Conservation (phyloP, 148 eudicot genomes). For the Rhododendron ovatum region DNA sequence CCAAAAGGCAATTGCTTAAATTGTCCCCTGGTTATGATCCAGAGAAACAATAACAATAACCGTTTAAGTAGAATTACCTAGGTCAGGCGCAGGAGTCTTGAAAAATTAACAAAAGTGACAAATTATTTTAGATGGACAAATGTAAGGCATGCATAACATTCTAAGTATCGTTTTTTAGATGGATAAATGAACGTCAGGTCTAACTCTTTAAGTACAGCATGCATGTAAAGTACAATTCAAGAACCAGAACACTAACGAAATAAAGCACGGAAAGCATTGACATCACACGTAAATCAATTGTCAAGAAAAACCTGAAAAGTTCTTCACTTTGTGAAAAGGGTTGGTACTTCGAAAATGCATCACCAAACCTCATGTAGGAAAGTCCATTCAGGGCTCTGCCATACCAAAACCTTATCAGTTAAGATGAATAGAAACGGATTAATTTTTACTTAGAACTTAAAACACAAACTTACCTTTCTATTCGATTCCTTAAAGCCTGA, state of each 20-base stretch:
- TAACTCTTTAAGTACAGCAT: background rate
- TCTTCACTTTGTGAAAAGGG: slow-evolving; percentile 67
- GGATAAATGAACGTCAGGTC: background rate
- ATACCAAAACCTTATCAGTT: background rate
- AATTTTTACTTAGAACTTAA: background rate
- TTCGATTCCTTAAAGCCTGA: slow-evolving; percentile 77
- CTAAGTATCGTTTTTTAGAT: background rate
- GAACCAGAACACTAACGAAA: background rate
- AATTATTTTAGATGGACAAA: background rate
- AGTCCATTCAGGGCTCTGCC: slow-evolving; percentile 69
- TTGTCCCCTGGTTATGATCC: background rate
- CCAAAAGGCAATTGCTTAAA: background rate
- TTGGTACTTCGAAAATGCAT: slow-evolving; percentile 69
- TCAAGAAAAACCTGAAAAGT: slow-evolving; percentile 59
- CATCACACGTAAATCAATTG: background rate
- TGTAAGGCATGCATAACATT: background rate
- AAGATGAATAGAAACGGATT: background rate
- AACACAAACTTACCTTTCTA: slow-evolving; percentile 60
- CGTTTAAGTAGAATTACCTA: background rate
- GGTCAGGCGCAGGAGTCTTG: background rate
- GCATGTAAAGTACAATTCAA: background rate
- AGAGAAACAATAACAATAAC: background rate
- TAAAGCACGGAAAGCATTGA: background rate
- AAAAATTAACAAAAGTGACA: background rate
- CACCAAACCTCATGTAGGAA: slow-evolving; percentile 86